Percentiles rank a stretch among this genome's conserved stretches.
Evolutionary conservation across 2,329 filamentous ascomycete species (phyloP).

Genomic region (Hypoxylon sp.): DNA sequence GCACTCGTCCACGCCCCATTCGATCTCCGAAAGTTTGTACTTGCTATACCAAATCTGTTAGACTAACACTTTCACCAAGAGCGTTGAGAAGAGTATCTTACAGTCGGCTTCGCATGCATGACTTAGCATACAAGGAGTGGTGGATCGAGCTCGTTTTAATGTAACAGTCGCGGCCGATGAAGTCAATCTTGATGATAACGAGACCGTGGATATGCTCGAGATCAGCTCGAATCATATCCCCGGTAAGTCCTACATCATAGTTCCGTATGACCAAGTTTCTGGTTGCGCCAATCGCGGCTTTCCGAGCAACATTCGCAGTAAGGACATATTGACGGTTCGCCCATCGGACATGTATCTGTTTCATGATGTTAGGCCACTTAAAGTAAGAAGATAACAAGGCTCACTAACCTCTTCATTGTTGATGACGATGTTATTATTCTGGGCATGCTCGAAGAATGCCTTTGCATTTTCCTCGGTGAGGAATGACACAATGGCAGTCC

Average conservation of each 20-base stretch:
- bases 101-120: conserved; percentile 79
- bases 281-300: conserved; percentile 76
- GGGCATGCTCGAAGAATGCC: conserved; percentile 75
- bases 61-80: conserved; percentile 12
- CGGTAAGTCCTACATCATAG: conserved; percentile 71
- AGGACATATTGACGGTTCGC: conserved; percentile 79
- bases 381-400: conserved; percentile 15
- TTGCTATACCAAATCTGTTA: conserved; percentile 62
- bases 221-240: conserved; percentile 76
- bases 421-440: conserved; percentile 77
- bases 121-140: conserved; percentile 81
- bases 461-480: conserved; percentile 73
- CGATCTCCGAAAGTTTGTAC: conserved; percentile 80
- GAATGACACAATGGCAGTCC: conserved; percentile 78
- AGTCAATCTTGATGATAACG: conserved; percentile 75
- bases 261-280: conserved; percentile 80
- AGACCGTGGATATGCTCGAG: conserved; percentile 88
- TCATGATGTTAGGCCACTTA: conserved; percentile 27
- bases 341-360: conserved; percentile 78
- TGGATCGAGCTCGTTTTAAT: conserved; percentile 84
- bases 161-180: conserved; percentile 71
- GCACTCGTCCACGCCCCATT: conserved; percentile 82
- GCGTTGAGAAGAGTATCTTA: conserved; percentile 54
- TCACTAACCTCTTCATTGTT: conserved; percentile 74
- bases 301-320: conserved; percentile 73